These are phyloP conservation scores for Harrya chromipes DNA, from an alignment of 768 basidiomycete species.

Conservation along the genomic window DNA sequence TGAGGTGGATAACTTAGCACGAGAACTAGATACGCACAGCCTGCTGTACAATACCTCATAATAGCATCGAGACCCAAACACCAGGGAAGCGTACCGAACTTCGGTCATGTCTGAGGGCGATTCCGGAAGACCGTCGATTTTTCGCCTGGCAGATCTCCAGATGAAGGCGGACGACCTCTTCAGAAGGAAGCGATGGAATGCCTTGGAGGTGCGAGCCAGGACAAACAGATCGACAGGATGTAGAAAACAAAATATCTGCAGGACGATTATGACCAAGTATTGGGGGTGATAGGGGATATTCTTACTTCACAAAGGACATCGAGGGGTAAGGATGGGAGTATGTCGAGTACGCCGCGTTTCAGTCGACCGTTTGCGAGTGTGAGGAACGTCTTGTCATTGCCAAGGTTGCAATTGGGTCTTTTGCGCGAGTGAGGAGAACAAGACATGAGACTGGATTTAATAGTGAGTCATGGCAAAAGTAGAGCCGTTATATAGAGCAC, in stretches of 20 bases:
- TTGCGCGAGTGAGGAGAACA: background rate
- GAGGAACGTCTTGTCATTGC: background rate
- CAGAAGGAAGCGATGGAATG: conserved; percentile 41
- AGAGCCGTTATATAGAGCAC: too few species aligned
- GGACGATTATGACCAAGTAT: background rate
- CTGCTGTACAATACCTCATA: conserved; percentile 17
- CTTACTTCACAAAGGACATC: conserved; percentile 29
- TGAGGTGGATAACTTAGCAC: conserved; percentile 5
- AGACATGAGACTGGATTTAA: conserved; percentile 8
- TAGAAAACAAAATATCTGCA: conserved; percentile 43
- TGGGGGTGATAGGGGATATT: background rate
- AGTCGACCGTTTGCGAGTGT: background rate
- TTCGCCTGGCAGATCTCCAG: conserved; percentile 34
- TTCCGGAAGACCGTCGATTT: conserved; percentile 41
- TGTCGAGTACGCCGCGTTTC: conserved; percentile 18
- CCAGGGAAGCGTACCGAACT: conserved; percentile 48
- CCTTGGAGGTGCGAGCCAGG: conserved; percentile 42
- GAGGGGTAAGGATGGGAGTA: conserved; percentile 36
- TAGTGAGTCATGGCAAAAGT: too few species aligned
- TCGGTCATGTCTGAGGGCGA: conserved; percentile 47
- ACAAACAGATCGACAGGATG: conserved; percentile 44
- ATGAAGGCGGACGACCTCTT: conserved; percentile 27
- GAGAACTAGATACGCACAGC: background rate
- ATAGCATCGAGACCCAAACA: conserved; percentile 47
- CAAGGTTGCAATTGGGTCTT: background rate